phyloP scores from a whole-genome alignment of 139 green algal genomes.

The Spirogloea muscicola region DNA sequence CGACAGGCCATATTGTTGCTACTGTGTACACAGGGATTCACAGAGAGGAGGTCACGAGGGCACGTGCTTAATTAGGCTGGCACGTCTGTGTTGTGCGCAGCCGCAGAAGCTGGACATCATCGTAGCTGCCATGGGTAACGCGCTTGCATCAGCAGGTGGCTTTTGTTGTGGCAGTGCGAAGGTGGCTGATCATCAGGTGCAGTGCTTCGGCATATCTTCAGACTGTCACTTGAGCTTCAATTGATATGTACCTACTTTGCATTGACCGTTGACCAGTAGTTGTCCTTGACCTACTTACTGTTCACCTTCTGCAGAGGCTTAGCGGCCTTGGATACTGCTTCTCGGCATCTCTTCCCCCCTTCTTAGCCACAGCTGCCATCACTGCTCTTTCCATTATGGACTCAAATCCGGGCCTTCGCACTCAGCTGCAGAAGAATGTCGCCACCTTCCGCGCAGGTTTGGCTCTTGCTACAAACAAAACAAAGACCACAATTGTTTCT shows the following conservation, averaged over 20 bases:
- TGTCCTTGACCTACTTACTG: too few relatives aligned
- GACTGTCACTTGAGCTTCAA: too few relatives aligned
- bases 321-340: slow-evolving; percentile 86
- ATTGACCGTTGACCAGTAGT: too few relatives aligned
- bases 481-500: neutral
- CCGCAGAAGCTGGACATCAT: slow-evolving; percentile 79
- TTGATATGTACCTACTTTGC: too few relatives aligned
- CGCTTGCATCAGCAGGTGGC: slow-evolving; percentile 79
- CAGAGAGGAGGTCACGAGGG: too few relatives aligned
- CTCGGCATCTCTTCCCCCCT: slow-evolving; percentile 90
- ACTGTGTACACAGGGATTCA: too few relatives aligned
- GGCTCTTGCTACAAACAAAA: too few relatives aligned
- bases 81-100: slow-evolving; percentile 5
- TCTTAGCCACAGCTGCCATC: slow-evolving; percentile 69
- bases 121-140: slow-evolving; percentile 72
- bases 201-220: too few relatives aligned
- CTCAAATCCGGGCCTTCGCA: neutral
- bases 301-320: slow-evolving; percentile 47
- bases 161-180: slow-evolving; percentile 70
- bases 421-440: slow-evolving; percentile 18
- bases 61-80: too few relatives aligned
- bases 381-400: slow-evolving; percentile 36
- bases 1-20: too few relatives aligned
- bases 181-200: slow-evolving; percentile 86
- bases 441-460: slow-evolving; percentile 30